Evolutionary conservation across 1,139 yeast genomes (phyloP).

Genomic region (Scheffersomyces segobiensis): DNA sequence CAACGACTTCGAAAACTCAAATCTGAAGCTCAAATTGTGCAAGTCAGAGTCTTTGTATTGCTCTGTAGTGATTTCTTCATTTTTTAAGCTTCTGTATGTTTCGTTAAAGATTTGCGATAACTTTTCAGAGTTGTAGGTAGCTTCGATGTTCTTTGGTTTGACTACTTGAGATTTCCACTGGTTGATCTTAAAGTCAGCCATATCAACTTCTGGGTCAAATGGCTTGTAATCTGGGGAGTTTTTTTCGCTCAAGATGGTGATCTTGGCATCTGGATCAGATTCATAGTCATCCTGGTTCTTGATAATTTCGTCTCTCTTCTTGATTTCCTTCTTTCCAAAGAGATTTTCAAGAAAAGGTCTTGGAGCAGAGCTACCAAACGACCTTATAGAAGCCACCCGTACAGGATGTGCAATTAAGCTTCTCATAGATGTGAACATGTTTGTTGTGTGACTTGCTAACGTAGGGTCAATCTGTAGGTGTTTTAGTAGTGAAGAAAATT

Average conservation of each 20-base stretch:
- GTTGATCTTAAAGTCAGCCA: conserved; percentile 35
- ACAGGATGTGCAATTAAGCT: not conserved
- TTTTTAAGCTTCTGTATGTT: conserved; percentile 25
- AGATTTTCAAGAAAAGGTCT: conserved; percentile 17
- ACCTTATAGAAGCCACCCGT: conserved; percentile 9
- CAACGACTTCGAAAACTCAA: conserved; percentile 55
- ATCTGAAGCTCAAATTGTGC: conserved; percentile 57
- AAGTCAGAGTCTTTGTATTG: conserved; percentile 22
- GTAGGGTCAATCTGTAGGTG: not conserved
- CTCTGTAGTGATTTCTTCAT: conserved; percentile 14
- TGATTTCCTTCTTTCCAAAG: conserved; percentile 21
- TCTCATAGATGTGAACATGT: not conserved
- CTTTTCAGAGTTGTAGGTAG: conserved; percentile 25
- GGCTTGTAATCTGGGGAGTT: conserved; percentile 35
- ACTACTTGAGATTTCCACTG: conserved; percentile 38
- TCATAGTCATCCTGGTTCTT: conserved; percentile 44
- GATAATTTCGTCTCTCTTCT: conserved; percentile 34
- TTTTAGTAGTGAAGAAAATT: not conserved
- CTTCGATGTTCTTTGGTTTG: conserved; percentile 27
- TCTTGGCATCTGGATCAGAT: conserved; percentile 32
- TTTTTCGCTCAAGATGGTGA: conserved; percentile 35
- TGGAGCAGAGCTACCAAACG: conserved; percentile 12
- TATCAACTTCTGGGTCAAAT: conserved; percentile 29
- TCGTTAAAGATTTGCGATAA: conserved; percentile 26
- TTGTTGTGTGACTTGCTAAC: not conserved